Base-by-base conservation (phyloP, 805 yeast species). In the Kazachstania psychrophila region DNA sequence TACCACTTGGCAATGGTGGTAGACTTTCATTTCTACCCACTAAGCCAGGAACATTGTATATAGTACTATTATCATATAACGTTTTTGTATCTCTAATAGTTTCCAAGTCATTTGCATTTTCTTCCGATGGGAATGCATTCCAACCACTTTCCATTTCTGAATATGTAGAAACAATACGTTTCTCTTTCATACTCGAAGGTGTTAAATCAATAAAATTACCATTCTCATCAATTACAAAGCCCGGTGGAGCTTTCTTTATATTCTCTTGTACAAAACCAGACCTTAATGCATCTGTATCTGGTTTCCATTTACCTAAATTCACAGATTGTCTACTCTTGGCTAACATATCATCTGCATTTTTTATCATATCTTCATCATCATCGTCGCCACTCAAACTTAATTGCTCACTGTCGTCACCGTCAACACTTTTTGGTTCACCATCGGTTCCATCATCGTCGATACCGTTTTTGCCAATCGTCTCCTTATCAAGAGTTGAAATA, bases 291-390 rank as follows among this genome's bases (percentile, higher is more conserved):
- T 47, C 54, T 15, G 79, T 75, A 46, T 75, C 71, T 2, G 81
- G 81, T 49, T 66, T 69, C 82, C 83, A 76, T 19, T 41, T 46
- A 14, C 45, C 51, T 9, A 43, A 34, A 23, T 43, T 48, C 2
- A 41, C 42, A 2, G 51, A 43, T 26, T 46, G 40, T 27, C 47
- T 42, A 9, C 41, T 39, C 17, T 16, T 12, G 38, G 25, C 12
- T 40, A n/a, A n/a, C n/a, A n/a, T n/a, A n/a, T n/a, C n/a, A n/a
- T n/a, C n/a, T n/a, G n/a, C n/a, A n/a, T n/a, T n/a, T n/a, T n/a
- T n/a, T n/a, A n/a, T n/a, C n/a, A n/a, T n/a, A 10, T n/a, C 14
- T 8, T 15, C 20, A 11, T 19, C 22, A 8, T 31, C 27, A 9
- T 27, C 26, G 17, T 27, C 27, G 12, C 9, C 10, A 15, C 17